phyloP scores from a whole-genome alignment of 768 basidiomycete species.

The Lactarius evosmus region DNA sequence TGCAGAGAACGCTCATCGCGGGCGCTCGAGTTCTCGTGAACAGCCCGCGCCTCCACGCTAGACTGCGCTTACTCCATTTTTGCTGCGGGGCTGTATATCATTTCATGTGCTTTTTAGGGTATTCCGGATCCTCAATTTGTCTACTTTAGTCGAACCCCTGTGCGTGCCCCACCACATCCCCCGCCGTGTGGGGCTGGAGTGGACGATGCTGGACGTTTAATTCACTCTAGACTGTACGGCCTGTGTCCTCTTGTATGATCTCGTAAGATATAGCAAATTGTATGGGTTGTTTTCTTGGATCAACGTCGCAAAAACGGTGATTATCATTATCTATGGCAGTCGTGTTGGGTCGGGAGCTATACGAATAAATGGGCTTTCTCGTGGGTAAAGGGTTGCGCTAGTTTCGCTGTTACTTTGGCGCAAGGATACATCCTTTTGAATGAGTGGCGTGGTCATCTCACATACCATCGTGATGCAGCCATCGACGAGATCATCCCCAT shows the following conservation, averaged over 20 bases:
- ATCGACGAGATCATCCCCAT: neutral
- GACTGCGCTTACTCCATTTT: neutral
- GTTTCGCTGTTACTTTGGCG: neutral
- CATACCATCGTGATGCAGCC: neutral
- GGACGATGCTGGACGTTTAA: neutral
- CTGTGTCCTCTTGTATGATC: constrained; percentile 3
- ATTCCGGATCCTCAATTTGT: neutral
- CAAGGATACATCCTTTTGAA: neutral
- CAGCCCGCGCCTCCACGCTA: constrained; percentile 16
- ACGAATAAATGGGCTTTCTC: neutral
- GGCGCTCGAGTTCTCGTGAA: constrained; percentile 15
- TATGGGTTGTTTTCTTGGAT: neutral
- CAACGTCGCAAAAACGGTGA: neutral
- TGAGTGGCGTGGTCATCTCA: neutral
- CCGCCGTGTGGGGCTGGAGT: neutral
- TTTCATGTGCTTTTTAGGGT: neutral
- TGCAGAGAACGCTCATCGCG: constrained; percentile 10
- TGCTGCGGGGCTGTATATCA: neutral
- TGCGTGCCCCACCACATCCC: neutral
- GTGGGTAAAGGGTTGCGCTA: neutral
- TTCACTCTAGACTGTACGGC: constrained; percentile 11
- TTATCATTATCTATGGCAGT: neutral
- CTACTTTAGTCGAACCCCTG: constrained; percentile 3
- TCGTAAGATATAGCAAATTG: constrained; percentile 5
- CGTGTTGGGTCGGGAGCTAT: neutral